Evolutionary conservation across 352 stramenopile genomes (phyloP).

Genomic region (Porosira glacialis): DNA sequence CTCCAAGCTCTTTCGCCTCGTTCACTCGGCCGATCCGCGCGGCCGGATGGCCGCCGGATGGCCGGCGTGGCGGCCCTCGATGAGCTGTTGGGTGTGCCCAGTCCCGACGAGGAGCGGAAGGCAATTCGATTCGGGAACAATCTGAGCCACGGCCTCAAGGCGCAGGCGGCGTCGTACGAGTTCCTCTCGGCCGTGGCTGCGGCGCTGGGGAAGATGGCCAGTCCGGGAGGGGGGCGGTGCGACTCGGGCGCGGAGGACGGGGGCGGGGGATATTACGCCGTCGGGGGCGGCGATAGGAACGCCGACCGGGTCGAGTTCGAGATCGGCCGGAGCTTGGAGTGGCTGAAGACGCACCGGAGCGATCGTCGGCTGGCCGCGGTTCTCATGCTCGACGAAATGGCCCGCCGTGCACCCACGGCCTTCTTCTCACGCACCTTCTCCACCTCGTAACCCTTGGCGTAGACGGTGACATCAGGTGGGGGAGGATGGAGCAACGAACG

Average conservation of each 20-base stretch:
- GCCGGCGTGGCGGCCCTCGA: slow-evolving; percentile 74
- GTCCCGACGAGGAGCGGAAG: slow-evolving; percentile 74
- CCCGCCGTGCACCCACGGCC: slow-evolving; percentile 69
- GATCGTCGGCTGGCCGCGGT: slow-evolving; percentile 75
- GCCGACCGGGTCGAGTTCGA: slow-evolving; percentile 77
- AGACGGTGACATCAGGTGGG: too few species aligned
- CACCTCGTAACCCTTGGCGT: too few species aligned
- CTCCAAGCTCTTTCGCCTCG: too few species aligned
- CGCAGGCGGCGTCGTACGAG: slow-evolving; percentile 70
- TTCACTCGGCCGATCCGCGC: too few species aligned
- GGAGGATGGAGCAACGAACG: too few species aligned
- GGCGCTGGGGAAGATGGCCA: slow-evolving; percentile 74
- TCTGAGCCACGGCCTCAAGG: slow-evolving; percentile 62
- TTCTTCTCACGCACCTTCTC: too few species aligned
- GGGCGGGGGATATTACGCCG: neutral
- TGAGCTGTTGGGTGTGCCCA: slow-evolving; percentile 62
- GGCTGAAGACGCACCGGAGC: slow-evolving; percentile 70
- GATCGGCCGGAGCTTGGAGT: slow-evolving; percentile 73
- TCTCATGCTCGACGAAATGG: slow-evolving; percentile 75
- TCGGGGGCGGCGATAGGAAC: neutral
- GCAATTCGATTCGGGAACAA: slow-evolving; percentile 80
- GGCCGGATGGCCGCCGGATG: slow-evolving; percentile 66
- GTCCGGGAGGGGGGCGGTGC: too few species aligned
- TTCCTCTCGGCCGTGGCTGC: slow-evolving; percentile 70
- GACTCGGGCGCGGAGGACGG: too few species aligned